Conservation (phyloP, 768 basidiomycete species). For the Kwoniella europaea region DNA sequence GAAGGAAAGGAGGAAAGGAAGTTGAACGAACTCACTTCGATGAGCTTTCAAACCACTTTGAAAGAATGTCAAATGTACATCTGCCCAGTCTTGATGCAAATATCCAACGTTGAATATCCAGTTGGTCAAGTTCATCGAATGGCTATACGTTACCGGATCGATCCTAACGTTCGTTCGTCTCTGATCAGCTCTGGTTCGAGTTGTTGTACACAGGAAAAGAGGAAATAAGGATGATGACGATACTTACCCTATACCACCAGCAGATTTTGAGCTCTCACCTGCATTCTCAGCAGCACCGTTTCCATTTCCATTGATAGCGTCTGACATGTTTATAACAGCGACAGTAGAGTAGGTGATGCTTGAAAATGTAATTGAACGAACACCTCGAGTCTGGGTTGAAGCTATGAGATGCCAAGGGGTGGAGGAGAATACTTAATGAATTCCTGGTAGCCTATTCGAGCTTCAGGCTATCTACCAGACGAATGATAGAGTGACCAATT, state of each 20-base stretch:
- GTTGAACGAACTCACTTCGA: conserved; percentile 43
- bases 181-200: too few species aligned
- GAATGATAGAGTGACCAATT: neutral
- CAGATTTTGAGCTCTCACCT: conserved; percentile 38
- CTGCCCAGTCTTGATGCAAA: conserved; percentile 41
- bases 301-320: conserved; percentile 3
- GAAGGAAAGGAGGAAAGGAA: conserved; percentile 2
- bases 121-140: conserved; percentile 32
- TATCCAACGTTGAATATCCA: conserved; percentile 46
- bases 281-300: conserved; percentile 1
- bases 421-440: too few species aligned
- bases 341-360: conserved; percentile 2
- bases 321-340: neutral
- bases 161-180: neutral
- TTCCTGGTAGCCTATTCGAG: too few species aligned
- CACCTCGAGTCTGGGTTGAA: too few species aligned
- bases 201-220: neutral
- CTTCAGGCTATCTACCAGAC: neutral
- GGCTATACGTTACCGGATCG: conserved; percentile 17
- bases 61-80: conserved; percentile 45
- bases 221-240: neutral
- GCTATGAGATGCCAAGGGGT: too few species aligned
- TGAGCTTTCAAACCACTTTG: conserved; percentile 40
- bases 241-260: conserved; percentile 12
- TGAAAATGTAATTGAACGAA: conserved; percentile 19